These are phyloP conservation scores for Chytriomyces sp. DNA, from an alignment of 192 early-diverging fungal genomes.

Conservation along the genomic window DNA sequence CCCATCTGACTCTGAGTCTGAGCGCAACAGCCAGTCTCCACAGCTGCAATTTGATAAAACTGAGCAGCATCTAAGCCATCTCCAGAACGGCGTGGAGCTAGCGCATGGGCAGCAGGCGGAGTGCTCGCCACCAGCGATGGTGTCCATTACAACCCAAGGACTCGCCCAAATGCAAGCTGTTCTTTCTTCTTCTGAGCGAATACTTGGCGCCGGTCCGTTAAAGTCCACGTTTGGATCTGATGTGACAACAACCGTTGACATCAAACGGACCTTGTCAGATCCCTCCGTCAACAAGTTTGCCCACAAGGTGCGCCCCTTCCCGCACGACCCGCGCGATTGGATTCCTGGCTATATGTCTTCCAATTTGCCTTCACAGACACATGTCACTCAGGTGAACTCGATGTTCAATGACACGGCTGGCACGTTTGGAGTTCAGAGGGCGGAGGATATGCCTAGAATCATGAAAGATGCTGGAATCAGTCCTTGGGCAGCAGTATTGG, in stretches of 20 bases:
- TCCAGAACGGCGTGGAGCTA: no score
- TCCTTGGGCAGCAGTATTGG: constrained; percentile 13
- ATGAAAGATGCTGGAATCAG: constrained; percentile 17
- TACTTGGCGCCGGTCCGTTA: no score
- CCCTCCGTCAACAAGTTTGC: not conserved
- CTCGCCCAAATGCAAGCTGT: not conserved
- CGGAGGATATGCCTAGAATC: not conserved
- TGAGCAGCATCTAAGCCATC: no score
- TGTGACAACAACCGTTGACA: no score
- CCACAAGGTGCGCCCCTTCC: not conserved
- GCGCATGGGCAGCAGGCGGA: no score
- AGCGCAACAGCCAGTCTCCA: no score
- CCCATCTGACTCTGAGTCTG: no score
- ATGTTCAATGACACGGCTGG: not conserved
- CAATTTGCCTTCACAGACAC: not conserved
- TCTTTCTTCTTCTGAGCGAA: not conserved
- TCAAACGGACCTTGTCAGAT: no score
- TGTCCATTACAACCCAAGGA: no score
- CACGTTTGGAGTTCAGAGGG: not conserved
- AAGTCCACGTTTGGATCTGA: no score
- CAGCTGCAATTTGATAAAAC: no score
- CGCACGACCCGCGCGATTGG: not conserved
- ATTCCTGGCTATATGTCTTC: not conserved
- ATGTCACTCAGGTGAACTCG: not conserved
- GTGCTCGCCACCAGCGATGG: no score